These are phyloP conservation scores for Achaetomiella virescens DNA, from an alignment of 495 filamentous ascomycete species.

Conservation along the genomic window DNA sequence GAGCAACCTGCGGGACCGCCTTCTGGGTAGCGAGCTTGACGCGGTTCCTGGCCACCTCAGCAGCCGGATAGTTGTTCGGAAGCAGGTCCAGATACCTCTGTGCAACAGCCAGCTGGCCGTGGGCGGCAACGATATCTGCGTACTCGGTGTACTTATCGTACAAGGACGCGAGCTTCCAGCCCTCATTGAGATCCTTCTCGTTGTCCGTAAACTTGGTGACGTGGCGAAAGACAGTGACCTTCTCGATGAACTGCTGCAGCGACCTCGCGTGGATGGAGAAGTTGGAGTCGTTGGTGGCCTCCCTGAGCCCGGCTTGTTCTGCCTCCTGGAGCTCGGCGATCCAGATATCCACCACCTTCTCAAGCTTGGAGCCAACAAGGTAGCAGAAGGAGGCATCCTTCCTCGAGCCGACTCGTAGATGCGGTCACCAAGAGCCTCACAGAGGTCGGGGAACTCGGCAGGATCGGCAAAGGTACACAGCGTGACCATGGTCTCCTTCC, in stretches of 20 bases:
- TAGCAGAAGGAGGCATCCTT: slow-evolving; percentile 96
- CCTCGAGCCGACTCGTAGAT: slow-evolving; percentile 68
- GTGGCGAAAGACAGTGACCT: slow-evolving; percentile 93
- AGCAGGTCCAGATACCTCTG: slow-evolving; percentile 89
- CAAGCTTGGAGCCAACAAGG: slow-evolving; percentile 87
- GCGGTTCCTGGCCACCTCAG: slow-evolving; percentile 78
- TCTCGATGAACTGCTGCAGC: slow-evolving; percentile 92
- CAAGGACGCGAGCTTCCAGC: slow-evolving; percentile 82
- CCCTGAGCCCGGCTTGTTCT: slow-evolving; percentile 66
- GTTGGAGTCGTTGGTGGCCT: slow-evolving; percentile 60
- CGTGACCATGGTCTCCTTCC: slow-evolving; percentile 95
- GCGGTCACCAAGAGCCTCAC: slow-evolving; percentile 89
- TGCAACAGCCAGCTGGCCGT: slow-evolving; percentile 79
- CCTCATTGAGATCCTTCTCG: slow-evolving; percentile 60
- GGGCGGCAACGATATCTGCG: slow-evolving; percentile 86
- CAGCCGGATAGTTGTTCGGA: slow-evolving; percentile 77
- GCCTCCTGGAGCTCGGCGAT: slow-evolving; percentile 76
- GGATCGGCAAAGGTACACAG: slow-evolving; percentile 91
- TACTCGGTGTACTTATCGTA: slow-evolving; percentile 98
- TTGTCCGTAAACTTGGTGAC: slow-evolving; percentile 85
- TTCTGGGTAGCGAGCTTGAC: slow-evolving; percentile 82
- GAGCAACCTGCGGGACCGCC: slow-evolving; percentile 33
- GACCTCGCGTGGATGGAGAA: slow-evolving; percentile 90
- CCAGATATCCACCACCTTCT: slow-evolving; percentile 95
- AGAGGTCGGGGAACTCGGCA: slow-evolving; percentile 90